These are phyloP conservation scores for Pyricularia grisea DNA, from an alignment of 2,329 filamentous ascomycete genomes.

Conservation along the genomic window DNA sequence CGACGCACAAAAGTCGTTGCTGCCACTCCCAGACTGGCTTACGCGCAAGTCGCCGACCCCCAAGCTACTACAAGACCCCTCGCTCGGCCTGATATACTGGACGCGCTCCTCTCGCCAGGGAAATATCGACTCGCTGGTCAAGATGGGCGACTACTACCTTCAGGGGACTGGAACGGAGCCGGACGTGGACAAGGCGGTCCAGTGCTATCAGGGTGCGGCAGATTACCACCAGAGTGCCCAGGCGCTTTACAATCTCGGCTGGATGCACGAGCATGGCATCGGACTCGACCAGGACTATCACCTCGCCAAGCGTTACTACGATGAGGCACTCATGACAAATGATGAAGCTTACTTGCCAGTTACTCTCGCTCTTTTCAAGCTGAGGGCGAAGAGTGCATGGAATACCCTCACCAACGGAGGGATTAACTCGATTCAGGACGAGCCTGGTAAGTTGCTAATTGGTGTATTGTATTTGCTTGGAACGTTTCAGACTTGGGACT, in stretches of 20 bases:
- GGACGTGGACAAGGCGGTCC: constrained; percentile 78
- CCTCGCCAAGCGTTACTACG: constrained; percentile 92
- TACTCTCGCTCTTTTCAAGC: constrained; percentile 75
- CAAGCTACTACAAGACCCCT: constrained; percentile 38
- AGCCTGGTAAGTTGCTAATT: constrained; percentile 55
- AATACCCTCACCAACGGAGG: constrained; percentile 86
- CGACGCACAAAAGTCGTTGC: constrained; percentile 58
- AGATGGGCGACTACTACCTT: constrained; percentile 98
- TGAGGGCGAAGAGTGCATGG: constrained; percentile 83
- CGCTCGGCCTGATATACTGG: constrained; percentile 81
- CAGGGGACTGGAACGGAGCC: constrained; percentile 63
- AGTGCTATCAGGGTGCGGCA: constrained; percentile 86
- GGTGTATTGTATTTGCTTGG: neutral
- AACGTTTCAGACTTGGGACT: neutral
- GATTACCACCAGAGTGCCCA: constrained; percentile 90
- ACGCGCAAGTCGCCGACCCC: constrained; percentile 14
- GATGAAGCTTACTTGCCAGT: constrained; percentile 91
- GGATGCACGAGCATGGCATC: constrained; percentile 98
- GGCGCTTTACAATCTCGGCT: constrained; percentile 92
- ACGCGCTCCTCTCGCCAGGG: constrained; percentile 86
- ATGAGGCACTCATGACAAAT: constrained; percentile 84
- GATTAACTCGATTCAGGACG: constrained; percentile 85
- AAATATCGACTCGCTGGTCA: constrained; percentile 89
- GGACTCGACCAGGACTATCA: constrained; percentile 93
- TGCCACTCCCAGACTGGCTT: constrained; percentile 38